Base-by-base conservation (phyloP, 495 filamentous ascomycete species). In the Neurospora sp. region DNA sequence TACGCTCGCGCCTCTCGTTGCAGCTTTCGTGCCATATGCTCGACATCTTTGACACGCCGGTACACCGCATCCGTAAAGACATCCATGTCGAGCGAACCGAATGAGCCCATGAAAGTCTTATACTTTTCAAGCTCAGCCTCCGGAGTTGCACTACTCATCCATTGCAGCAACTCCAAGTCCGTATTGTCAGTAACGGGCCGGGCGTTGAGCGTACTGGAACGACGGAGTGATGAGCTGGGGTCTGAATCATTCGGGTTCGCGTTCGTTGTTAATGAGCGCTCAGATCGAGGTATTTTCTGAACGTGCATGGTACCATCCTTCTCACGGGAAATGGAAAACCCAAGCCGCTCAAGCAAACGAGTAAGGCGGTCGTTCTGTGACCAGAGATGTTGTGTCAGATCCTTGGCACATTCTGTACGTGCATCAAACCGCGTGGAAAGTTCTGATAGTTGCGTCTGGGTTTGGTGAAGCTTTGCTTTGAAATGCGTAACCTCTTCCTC, bases 21-120 rank as follows among this genome's bases (percentile, higher is more conserved):
- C 84, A 92, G 92, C 81, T 97, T 97, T 27, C 93, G 91, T 16
- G 93, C 93, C 69, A 94, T 90, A 72, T 93, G 85, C 78, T 99
- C 96, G 40, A 94, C 89, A 73, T 98, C 96, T 74, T 94, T 96
- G 61, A 97, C 84, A 7, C 95, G 91, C 76, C 93, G 95, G 73
- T 91, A 89, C 22, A 98, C 86, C 1, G 91, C 87, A 45, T 98
- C 95, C 38, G 88, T 88, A 76, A 97, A 95, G 22, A 87, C 85
- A 70, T 96, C 91, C 35, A 95, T 86, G 77, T 97, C 92, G 76
- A 98, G 95, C 40, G 87, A 87, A 8, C 89, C 86, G 4, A 97
- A 82, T 3, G 86, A 87, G 68, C 89, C 84, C 53, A 96, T 84
- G 75, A 91, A 97, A 9, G 88, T 86, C 16, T 87, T 83, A 74